Percentiles rank a stretch among this genome's conserved stretches.
These are phyloP conservation scores for Tricladium varicosporioides DNA, from an alignment of 2,329 filamentous ascomycete species.

Conservation along the genomic window DNA sequence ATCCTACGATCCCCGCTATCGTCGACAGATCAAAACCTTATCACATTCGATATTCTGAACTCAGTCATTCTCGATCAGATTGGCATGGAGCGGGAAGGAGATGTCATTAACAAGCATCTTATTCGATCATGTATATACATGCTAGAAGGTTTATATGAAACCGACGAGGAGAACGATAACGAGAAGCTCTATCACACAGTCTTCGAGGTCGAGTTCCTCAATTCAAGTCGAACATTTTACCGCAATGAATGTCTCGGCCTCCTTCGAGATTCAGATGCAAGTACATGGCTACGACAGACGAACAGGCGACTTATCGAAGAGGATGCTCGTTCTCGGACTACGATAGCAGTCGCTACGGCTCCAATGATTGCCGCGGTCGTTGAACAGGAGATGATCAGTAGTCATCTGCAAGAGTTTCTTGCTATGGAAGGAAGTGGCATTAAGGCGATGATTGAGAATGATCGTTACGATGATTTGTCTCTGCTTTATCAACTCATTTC, in stretches of 20 bases:
- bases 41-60: constrained; percentile 74
- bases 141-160: constrained; percentile 85
- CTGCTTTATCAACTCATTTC: constrained; percentile 78
- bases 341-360: constrained; percentile 70
- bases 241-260: constrained; percentile 69
- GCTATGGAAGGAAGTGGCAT: constrained; percentile 82
- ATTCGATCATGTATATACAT: constrained; percentile 84
- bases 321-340: constrained; percentile 76
- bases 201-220: constrained; percentile 78
- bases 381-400: constrained; percentile 74
- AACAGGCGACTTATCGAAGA: constrained; percentile 77
- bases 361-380: constrained; percentile 73
- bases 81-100: constrained; percentile 85
- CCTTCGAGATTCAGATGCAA: constrained; percentile 75
- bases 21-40: constrained; percentile 40
- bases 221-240: constrained; percentile 73
- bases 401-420: constrained; percentile 78
- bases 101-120: constrained; percentile 79
- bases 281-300: constrained; percentile 76
- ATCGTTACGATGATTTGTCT: constrained; percentile 73
- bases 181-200: constrained; percentile 79
- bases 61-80: constrained; percentile 87
- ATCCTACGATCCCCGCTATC: constrained; percentile 64
- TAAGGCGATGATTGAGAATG: constrained; percentile 87
- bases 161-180: constrained; percentile 71